Conservation (phyloP, 345 rosid species). For the Citrus mangshanensis region DNA sequence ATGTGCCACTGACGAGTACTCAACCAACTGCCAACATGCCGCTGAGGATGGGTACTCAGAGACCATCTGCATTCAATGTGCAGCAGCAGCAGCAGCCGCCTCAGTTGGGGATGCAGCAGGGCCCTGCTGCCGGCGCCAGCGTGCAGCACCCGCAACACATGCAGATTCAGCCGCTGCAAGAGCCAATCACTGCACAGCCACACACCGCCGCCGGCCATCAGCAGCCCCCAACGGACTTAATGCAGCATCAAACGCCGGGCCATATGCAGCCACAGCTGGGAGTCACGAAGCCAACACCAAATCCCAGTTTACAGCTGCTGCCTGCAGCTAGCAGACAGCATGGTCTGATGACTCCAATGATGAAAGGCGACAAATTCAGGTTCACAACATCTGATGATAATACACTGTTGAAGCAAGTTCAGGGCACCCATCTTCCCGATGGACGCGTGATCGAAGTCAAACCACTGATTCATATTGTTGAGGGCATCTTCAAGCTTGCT, state of each 20-base stretch:
- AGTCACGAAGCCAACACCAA: not conserved
- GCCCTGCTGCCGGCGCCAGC: not conserved
- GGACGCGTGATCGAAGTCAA: conserved; percentile 53
- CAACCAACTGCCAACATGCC: not conserved
- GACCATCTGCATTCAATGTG: not conserved
- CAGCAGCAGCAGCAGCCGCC: not conserved
- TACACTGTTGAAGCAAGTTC: conserved; percentile 57
- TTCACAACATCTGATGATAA: conserved; percentile 54
- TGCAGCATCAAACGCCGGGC: not conserved
- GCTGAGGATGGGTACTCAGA: not conserved
- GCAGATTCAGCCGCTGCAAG: not conserved
- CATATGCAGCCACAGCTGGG: not conserved
- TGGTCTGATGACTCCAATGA: conserved; percentile 8
- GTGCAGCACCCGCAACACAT: not conserved
- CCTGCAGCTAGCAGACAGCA: conserved; percentile 1
- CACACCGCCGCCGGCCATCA: not conserved
- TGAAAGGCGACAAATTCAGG: conserved; percentile 36
- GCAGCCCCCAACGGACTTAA: not conserved
- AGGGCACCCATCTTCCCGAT: conserved; percentile 59
- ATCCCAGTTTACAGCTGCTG: not conserved
- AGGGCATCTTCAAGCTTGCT: conserved; percentile 63
- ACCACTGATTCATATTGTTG: conserved; percentile 57
- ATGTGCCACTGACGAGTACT: not conserved
- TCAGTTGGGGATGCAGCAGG: not conserved
- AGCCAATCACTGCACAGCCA: not conserved